Conservation (phyloP, 2,329 filamentous ascomycete species). For the Dendrostoma leiphaemia region DNA sequence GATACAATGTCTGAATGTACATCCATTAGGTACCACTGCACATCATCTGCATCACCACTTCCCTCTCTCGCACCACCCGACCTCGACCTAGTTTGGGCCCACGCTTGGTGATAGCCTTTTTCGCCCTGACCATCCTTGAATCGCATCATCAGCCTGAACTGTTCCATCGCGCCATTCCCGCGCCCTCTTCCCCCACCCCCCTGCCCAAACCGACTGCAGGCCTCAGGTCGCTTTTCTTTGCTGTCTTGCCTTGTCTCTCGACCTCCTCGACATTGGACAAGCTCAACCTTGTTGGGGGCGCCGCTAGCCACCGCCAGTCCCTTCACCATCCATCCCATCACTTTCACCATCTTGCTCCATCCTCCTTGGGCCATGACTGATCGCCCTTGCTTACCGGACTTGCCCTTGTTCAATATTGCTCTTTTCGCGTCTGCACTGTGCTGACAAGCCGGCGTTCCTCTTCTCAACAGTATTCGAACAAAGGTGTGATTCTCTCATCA, state of each 20-base stretch:
- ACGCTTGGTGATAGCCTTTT: neutral
- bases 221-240: slow-evolving; percentile 4
- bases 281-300: slow-evolving; percentile 8
- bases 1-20: no score
- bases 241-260: neutral
- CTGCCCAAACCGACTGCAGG: neutral
- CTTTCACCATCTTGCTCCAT: no score
- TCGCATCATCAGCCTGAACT: neutral
- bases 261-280: neutral
- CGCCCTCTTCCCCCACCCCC: neutral
- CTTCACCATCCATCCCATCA: slow-evolving; percentile 3
- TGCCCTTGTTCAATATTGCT: neutral
- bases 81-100: neutral
- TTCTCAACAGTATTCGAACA: neutral
- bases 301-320: neutral
- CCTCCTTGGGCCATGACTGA: neutral
- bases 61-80: slow-evolving; percentile 1
- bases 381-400: neutral
- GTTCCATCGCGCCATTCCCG: neutral
- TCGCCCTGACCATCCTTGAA: neutral
- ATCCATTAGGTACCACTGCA: no score
- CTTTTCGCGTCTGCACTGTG: neutral
- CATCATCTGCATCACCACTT: slow-evolving; percentile 14
- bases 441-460: neutral
- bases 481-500: neutral